Evolutionary conservation across 148 eudicot genomes (phyloP), one percentile per base, ranked within the genome.

Genomic region (Spergularia bocconei): DNA sequence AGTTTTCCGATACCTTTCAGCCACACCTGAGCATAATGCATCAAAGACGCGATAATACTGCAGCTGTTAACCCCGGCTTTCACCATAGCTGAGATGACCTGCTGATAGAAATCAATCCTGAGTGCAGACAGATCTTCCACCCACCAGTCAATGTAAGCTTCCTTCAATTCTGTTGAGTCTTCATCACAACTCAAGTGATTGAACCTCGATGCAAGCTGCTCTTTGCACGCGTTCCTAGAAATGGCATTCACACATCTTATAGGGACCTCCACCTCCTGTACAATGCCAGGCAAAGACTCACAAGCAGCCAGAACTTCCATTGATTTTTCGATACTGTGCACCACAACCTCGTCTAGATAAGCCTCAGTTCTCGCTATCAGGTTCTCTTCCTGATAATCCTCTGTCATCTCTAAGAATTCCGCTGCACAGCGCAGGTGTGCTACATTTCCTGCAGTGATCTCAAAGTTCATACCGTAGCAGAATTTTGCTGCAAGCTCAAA

Each of bases 1-100:
- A 79, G 82, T 73, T 86, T 90, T 23, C 90, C 92, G 33, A 88
- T 87, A n/a, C 88, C 92, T 78, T 91, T 88, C 25, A 91, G 67
- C 77, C 84, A 84, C 12, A 76, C 74, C 60, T 90, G 88, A 29
- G 95, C 92, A 48, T 88, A 90, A 76, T 87, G 89, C 88, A 90
- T 88, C 72, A 90, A 58, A 20, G 90, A 90, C 0, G 86, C 87
- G 38, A 87, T 76, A 11, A 88, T 79, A 72, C 89, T 88, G 41
- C 75, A 86, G 5, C 75, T 47, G 16, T 87, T 68, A 47, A 90
- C 85, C 53, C 92, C 88, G 16, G 73, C 74, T 68, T 77, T 84
- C 29, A 54, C 79, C 87, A 90, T 85, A 11, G 79, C 83, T 3
- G 73, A 82, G 73, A 88, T 65, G 41, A 88, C 87, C 61, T 77